Base-by-base conservation (phyloP, 257 asterid species). In the Eustoma russellianum region DNA sequence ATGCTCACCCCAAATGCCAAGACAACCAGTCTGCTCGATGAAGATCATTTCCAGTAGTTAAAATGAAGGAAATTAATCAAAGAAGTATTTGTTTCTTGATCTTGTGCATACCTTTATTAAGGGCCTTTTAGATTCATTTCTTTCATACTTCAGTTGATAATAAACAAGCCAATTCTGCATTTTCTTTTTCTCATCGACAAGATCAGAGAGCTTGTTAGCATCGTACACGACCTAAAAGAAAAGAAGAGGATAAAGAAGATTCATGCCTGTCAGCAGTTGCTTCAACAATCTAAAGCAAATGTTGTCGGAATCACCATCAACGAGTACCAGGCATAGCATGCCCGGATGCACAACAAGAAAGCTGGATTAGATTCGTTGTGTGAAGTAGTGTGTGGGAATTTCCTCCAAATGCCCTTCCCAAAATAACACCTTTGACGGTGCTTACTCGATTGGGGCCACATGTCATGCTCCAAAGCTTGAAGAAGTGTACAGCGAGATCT, bases 141-240 rank as follows among this genome's bases (percentile, higher is more conserved):
- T 81, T 19, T 77, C 63, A 70, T 76, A 78, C 62, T 90, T 90
- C 50, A 90, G 64, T 57, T 86, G 96, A 73, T 83, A 83, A 68
- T 74, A 90, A 67, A 86, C 98, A 13, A 90, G 88, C 96, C 98
- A 86, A 60, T 90, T 90, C 61, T 90, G 69, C 66, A 73, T 79
- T 41, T 74, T 79, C 65, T 77, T 78, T 76, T 75, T 81, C 81
- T 83, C 83, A 56, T 78, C 55, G 24, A 86, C 88, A 47, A 90
- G 75, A 50, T 70, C 73, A 47, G 93, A 81, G 61, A 90, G 88
- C 69, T 83, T 82, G 69, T 84, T 90, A 67, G 94, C 94, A 70
- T 90, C 78, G 69, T 76, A 75, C 44, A 86, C 98, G 56, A 79
- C 94, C 97, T 89, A 75, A 62, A 44, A 18, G 3, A n/a, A n/a